These are phyloP conservation scores for Macrocybe gigantea DNA, from an alignment of 768 basidiomycete species.

Conservation along the genomic window DNA sequence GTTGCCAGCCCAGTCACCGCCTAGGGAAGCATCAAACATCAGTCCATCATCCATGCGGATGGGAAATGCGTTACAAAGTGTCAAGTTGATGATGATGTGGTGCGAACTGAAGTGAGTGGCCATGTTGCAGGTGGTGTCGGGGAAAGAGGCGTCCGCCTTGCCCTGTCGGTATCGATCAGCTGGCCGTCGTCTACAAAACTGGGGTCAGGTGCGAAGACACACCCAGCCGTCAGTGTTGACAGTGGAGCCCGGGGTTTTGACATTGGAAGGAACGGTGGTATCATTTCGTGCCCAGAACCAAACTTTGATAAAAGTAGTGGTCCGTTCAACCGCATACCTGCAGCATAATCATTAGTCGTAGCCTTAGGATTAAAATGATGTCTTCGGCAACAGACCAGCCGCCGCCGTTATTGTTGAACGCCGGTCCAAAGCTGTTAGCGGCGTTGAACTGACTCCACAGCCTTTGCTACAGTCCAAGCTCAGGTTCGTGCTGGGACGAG, in stretches of 20 bases:
- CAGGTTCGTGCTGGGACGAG: too few species aligned
- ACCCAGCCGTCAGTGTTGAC: constrained; percentile 42
- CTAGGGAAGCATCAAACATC: constrained; percentile 9
- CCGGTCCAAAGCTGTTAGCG: constrained; percentile 41
- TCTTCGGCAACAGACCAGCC: constrained; percentile 41
- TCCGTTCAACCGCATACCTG: constrained; percentile 54
- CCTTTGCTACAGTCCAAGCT: constrained; percentile 40
- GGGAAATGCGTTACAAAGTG: constrained; percentile 23
- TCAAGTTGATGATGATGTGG: constrained; percentile 59
- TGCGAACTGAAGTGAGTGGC: constrained; percentile 45
- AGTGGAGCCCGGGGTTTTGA: constrained; percentile 20
- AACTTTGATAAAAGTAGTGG: constrained; percentile 41
- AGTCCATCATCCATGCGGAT: background rate
- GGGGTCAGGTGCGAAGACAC: constrained; percentile 3
- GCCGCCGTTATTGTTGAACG: constrained; percentile 53
- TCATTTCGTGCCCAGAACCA: constrained; percentile 58
- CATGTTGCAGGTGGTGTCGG: constrained; percentile 54
- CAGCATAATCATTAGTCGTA: background rate
- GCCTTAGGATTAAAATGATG: background rate
- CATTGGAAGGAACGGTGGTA: constrained; percentile 32
- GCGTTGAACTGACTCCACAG: constrained; percentile 38
- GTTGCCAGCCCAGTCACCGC: constrained; percentile 53
- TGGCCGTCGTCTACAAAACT: background rate
- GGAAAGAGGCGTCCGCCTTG: constrained; percentile 52
- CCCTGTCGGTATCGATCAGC: constrained; percentile 29